Evolutionary conservation across 179 eudicot genomes (phyloP).

Genomic region (Beta corolliflora): DNA sequence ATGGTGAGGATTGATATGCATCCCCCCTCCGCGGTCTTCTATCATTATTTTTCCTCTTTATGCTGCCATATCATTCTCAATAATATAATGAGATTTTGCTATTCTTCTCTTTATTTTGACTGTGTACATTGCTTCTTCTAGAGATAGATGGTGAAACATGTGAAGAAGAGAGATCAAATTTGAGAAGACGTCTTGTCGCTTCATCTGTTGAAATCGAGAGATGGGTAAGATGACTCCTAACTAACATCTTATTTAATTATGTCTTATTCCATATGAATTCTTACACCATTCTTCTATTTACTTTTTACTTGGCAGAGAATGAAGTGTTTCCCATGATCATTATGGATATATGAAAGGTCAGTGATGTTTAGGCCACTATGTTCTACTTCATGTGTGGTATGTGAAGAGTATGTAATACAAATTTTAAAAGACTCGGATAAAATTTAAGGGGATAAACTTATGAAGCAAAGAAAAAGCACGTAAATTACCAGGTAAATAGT

Average conservation of each 20-base stretch:
- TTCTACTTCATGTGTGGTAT: constrained; percentile 7
- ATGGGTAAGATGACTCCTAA: constrained; percentile 60
- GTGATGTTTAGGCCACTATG: constrained; percentile 19
- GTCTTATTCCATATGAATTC: not conserved
- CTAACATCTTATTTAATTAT: not conserved
- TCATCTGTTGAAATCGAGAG: constrained; percentile 80
- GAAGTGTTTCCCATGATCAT: constrained; percentile 77
- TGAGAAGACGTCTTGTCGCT: constrained; percentile 77
- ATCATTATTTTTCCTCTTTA: not conserved
- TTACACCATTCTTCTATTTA: constrained; percentile 3
- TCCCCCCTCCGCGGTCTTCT: not conserved
- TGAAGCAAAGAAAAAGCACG: too few relatives aligned
- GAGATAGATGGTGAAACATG: constrained; percentile 76
- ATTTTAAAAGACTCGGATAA: too few relatives aligned
- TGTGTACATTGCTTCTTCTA: constrained; percentile 33
- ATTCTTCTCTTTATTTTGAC: not conserved
- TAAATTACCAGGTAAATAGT: too few relatives aligned
- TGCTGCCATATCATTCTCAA: not conserved
- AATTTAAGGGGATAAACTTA: too few relatives aligned
- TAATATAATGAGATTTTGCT: not conserved
- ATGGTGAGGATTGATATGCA: constrained; percentile 56
- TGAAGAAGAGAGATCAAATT: constrained; percentile 63
- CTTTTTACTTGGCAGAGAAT: constrained; percentile 58
- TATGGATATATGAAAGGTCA: constrained; percentile 24
- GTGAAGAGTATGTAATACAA: not conserved